Conservation (phyloP, 2,329 filamentous ascomycete species). For the Exophiala alcalophila region DNA sequence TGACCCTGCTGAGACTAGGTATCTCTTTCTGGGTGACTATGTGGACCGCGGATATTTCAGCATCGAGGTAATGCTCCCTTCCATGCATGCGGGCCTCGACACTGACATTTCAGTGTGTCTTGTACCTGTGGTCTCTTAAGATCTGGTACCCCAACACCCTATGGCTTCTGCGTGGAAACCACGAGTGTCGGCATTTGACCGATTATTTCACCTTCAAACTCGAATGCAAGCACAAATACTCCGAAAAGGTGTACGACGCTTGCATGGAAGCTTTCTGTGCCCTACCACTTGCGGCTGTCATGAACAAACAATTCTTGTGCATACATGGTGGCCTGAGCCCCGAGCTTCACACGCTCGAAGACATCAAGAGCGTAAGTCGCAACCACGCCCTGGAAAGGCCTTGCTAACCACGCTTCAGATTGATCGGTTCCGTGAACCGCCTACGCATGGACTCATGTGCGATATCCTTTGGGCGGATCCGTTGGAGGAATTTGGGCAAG, state of each 20-base stretch:
- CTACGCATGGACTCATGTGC: slow-evolving; percentile 97
- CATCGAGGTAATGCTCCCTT: slow-evolving; percentile 66
- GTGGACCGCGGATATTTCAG: slow-evolving; percentile 98
- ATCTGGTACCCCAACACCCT: slow-evolving; percentile 98
- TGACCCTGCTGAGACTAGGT: slow-evolving; percentile 91
- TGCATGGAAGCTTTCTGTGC: slow-evolving; percentile 98
- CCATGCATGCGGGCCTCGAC: slow-evolving; percentile 6
- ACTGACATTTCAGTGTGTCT: slow-evolving; percentile 65
- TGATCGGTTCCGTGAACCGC: slow-evolving; percentile 95
- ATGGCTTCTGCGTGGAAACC: slow-evolving; percentile 94
- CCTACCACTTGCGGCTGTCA: slow-evolving; percentile 87
- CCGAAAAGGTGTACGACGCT: slow-evolving; percentile 90
- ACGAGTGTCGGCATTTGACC: slow-evolving; percentile 97
- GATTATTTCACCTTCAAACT: slow-evolving; percentile 99
- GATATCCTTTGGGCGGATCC: slow-evolving; percentile 99
- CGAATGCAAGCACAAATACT: slow-evolving; percentile 99
- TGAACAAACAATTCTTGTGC: slow-evolving; percentile 99
- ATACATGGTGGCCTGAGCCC: slow-evolving; percentile 96
- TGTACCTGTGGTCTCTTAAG: slow-evolving; percentile 97
- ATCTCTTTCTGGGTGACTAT: slow-evolving; percentile 96
- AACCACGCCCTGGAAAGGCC: not conserved
- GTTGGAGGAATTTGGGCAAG: slow-evolving; percentile 95
- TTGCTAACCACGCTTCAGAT: slow-evolving; percentile 59
- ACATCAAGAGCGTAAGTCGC: slow-evolving; percentile 73
- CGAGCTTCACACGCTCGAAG: slow-evolving; percentile 91